phyloP scores from a whole-genome alignment of 2,329 filamentous ascomycete species.

The Teratosphaeria destructans region DNA sequence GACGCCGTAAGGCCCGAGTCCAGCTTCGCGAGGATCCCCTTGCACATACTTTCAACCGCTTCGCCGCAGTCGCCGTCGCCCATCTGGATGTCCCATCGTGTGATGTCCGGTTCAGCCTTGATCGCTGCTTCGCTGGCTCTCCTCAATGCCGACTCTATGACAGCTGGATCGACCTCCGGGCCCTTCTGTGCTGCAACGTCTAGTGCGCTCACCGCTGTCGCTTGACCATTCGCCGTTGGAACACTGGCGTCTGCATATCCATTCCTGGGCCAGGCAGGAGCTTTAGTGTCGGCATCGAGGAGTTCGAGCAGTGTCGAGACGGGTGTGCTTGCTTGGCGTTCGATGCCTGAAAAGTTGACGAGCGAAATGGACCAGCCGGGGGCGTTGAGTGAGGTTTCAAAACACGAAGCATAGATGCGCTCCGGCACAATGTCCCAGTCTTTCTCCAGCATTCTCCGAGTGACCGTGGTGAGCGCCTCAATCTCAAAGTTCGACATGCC shows the following conservation, averaged over 20 bases:
- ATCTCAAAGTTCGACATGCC: slow-evolving; percentile 39
- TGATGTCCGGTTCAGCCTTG: slow-evolving; percentile 51
- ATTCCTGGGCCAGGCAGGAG: slow-evolving; percentile 43
- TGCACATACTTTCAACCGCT: slow-evolving; percentile 32
- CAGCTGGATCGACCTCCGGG: slow-evolving; percentile 17
- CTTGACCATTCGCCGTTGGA: slow-evolving; percentile 14
- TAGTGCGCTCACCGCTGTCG: slow-evolving; percentile 29
- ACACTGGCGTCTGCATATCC: slow-evolving; percentile 25
- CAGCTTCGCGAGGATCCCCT: slow-evolving; percentile 22
- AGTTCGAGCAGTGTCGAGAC: slow-evolving; percentile 36
- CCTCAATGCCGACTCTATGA: slow-evolving; percentile 30
- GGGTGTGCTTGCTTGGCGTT: slow-evolving; percentile 29
- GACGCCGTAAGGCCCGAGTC: slow-evolving; percentile 20
- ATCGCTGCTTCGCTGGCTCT: slow-evolving; percentile 40
- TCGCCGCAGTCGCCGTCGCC: slow-evolving; percentile 59
- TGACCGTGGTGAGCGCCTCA: slow-evolving; percentile 36
- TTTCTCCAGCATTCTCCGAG: slow-evolving; percentile 29
- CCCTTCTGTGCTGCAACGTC: slow-evolving; percentile 11
- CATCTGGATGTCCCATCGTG: slow-evolving; percentile 53
- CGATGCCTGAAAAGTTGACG: slow-evolving; percentile 41
- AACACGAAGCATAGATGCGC: slow-evolving; percentile 38
- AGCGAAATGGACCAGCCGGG: slow-evolving; percentile 48
- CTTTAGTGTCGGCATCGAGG: slow-evolving; percentile 41
- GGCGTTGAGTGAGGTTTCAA: slow-evolving; percentile 46
- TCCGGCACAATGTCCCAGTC: slow-evolving; percentile 40